phyloP scores from a whole-genome alignment of 176 grass and related monocot species.

The Cenchrus fungigraminus region DNA sequence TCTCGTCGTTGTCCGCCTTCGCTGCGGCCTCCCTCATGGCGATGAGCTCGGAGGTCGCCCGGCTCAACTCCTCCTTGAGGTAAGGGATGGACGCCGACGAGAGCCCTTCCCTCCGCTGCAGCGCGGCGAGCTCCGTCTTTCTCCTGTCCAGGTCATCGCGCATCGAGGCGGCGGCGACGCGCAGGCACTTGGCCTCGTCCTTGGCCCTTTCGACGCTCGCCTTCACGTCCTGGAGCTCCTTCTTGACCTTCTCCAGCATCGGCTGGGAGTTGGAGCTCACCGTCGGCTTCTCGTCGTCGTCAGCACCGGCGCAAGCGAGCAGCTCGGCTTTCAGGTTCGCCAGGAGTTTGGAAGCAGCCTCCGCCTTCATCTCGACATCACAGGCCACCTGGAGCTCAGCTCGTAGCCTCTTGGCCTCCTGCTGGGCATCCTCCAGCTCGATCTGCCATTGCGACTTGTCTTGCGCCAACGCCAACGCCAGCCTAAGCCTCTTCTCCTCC shows the following conservation, averaged over 20 bases:
- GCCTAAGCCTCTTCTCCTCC: conserved; percentile 58
- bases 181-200: conserved; percentile 51
- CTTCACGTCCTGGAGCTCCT: conserved; percentile 64
- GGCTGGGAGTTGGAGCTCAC: not conserved
- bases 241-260: conserved; percentile 27
- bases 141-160: conserved; percentile 51
- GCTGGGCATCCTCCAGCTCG: conserved; percentile 57
- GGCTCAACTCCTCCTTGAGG: conserved; percentile 61
- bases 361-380: conserved; percentile 57
- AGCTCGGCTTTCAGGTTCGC: conserved; percentile 61
- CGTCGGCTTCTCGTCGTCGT: conserved; percentile 39
- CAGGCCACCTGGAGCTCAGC: conserved; percentile 39
- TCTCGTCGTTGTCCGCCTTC: conserved; percentile 23
- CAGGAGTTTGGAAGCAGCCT: conserved; percentile 48
- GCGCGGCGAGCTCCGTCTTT: conserved; percentile 48
- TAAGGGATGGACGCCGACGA: conserved; percentile 42
- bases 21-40: conserved; percentile 30
- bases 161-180: conserved; percentile 58
- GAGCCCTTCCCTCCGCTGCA: conserved; percentile 36
- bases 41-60: conserved; percentile 38
- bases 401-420: conserved; percentile 43
- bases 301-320: conserved; percentile 27
- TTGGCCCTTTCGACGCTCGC: conserved; percentile 53
- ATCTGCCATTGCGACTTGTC: conserved; percentile 64
- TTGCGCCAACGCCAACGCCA: conserved; percentile 48